Percentiles rank a stretch among this genome's conserved stretches.
Evolutionary conservation across 345 rosid genomes (phyloP).

Genomic region (Sonneratia caseolaris): DNA sequence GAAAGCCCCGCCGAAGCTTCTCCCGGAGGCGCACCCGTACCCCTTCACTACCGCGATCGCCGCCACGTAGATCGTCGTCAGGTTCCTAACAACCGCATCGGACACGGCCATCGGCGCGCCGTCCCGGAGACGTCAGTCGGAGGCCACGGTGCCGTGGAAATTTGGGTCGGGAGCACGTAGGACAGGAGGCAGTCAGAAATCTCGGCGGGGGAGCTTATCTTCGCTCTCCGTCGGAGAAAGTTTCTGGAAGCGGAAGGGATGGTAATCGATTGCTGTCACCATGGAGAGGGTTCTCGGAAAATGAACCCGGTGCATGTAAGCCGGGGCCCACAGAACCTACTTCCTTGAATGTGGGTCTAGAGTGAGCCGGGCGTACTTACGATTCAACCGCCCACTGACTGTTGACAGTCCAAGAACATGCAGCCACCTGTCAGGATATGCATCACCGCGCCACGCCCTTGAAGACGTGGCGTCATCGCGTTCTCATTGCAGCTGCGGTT

Average conservation of each 20-base stretch:
- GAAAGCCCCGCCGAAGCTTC: constrained; percentile 58
- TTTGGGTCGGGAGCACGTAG: background rate
- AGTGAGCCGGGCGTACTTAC: background rate
- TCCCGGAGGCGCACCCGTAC: constrained; percentile 48
- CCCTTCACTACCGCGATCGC: constrained; percentile 66
- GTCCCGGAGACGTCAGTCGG: background rate
- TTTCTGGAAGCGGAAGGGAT: background rate
- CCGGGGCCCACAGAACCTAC: background rate
- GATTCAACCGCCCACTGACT: background rate
- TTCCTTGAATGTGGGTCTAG: background rate
- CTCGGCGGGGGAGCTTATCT: background rate
- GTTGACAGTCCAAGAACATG: background rate
- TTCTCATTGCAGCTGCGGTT: background rate
- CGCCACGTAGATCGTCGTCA: constrained; percentile 78
- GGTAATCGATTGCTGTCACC: constrained; percentile 1
- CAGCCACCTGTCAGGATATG: constrained; percentile 5
- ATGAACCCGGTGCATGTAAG: background rate
- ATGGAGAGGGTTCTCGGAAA: background rate
- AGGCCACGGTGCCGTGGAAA: background rate
- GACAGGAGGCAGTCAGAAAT: background rate
- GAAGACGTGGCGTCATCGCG: background rate
- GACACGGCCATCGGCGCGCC: constrained; percentile 50
- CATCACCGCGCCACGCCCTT: background rate
- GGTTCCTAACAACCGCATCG: constrained; percentile 71
- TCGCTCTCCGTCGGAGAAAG: background rate